These are phyloP conservation scores for Mortierella sp. DNA, from an alignment of 371 early-diverging fungal species.

Conservation along the genomic window DNA sequence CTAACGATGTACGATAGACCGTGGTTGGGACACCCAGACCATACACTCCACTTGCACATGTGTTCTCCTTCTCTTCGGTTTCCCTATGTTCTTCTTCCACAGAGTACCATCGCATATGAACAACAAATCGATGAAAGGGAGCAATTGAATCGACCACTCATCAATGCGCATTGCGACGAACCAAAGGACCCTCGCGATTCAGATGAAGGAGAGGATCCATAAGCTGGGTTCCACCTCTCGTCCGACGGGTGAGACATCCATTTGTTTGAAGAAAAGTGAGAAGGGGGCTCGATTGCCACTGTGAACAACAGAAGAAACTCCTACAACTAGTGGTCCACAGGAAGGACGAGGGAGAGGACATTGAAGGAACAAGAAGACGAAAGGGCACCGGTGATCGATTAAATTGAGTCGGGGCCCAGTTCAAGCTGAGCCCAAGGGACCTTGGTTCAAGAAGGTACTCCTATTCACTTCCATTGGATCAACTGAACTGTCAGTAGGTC, in stretches of 20 bases:
- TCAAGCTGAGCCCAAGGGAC: background rate
- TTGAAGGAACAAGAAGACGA: background rate
- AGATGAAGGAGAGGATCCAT: background rate
- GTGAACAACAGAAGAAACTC: background rate
- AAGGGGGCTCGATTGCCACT: background rate
- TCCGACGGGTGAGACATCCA: slow-evolving; percentile 8
- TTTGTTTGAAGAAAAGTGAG: background rate
- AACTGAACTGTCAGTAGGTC: background rate
- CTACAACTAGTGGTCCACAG: background rate
- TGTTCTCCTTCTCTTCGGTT: background rate
- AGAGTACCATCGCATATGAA: background rate
- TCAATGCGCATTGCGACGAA: slow-evolving; percentile 1
- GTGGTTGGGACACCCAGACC: background rate
- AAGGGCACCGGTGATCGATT: background rate
- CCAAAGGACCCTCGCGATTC: background rate
- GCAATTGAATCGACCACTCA: background rate
- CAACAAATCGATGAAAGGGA: background rate
- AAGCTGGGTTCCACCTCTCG: background rate
- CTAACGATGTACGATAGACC: too few species aligned
- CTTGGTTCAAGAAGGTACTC: background rate
- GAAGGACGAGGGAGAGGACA: background rate
- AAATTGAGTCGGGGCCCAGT: background rate
- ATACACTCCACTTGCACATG: background rate
- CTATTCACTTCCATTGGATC: too few species aligned
- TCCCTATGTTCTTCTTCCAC: background rate